Conservation (phyloP, 2,329 filamentous ascomycete genomes). For the Septoria petroselini region DNA sequence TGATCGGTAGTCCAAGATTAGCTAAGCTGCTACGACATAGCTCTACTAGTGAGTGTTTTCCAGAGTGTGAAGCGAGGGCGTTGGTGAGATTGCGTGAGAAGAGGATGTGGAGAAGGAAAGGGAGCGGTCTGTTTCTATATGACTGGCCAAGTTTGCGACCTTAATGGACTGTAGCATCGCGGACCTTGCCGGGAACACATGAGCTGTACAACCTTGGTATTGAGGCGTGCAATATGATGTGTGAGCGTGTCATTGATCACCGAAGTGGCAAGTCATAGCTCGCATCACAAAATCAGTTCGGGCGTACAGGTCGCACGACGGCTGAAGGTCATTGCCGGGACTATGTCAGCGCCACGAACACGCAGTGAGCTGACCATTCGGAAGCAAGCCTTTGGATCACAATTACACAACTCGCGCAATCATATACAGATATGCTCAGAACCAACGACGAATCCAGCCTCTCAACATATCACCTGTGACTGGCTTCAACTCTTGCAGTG, state of each 20-base stretch:
- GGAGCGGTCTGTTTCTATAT: background rate
- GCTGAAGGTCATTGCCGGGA: too few species aligned
- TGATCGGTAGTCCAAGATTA: too few species aligned
- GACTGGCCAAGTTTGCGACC: conserved; percentile 3
- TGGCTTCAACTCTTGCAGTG: conserved; percentile 29
- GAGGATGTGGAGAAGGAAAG: background rate
- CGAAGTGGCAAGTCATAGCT: background rate
- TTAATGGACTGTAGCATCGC: conserved; percentile 6
- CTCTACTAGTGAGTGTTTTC: too few species aligned
- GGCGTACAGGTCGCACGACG: too few species aligned
- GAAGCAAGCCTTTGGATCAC: too few species aligned
- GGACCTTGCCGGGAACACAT: background rate
- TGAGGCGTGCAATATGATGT: too few species aligned
- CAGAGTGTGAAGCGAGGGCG: background rate
- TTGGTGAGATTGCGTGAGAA: background rate
- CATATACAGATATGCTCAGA: conserved; percentile 10
- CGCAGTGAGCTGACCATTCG: too few species aligned
- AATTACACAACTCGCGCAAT: background rate
- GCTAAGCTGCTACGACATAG: too few species aligned
- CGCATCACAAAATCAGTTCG: too few species aligned
- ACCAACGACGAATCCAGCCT: conserved; percentile 25
- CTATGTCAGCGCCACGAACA: too few species aligned
- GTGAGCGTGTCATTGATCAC: too few species aligned
- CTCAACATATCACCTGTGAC: conserved; percentile 23
- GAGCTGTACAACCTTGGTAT: background rate